A percentile compares a stretch with the other conserved stretches of the same genome.
These are phyloP conservation scores for Lecanicillium sp. DNA, from an alignment of 2,329 filamentous ascomycete genomes.

Conservation along the genomic window DNA sequence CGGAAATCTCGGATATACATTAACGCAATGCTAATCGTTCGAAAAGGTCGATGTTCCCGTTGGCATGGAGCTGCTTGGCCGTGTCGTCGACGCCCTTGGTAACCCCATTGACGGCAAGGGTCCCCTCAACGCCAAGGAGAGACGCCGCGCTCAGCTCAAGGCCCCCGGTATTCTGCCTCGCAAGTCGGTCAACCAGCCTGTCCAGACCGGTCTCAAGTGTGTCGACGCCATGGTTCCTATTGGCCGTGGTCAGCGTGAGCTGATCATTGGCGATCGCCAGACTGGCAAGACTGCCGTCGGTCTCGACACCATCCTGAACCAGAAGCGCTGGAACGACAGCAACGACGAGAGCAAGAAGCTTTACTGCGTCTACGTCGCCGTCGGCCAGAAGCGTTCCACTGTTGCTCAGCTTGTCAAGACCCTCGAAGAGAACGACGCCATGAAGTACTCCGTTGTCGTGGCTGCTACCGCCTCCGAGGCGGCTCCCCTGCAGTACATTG, in stretches of 20 bases:
- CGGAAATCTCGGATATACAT: slow-evolving; percentile 2
- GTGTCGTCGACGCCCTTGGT: slow-evolving; percentile 96
- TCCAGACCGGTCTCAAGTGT: slow-evolving; percentile 99
- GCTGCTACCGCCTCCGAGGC: slow-evolving; percentile 97
- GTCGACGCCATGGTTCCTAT: slow-evolving; percentile 99
- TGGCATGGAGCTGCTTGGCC: slow-evolving; percentile 85
- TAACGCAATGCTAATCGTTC: not conserved
- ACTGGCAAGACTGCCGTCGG: slow-evolving; percentile 99
- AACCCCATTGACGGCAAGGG: slow-evolving; percentile 99
- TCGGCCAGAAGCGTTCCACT: slow-evolving; percentile 99
- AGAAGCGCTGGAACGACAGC: slow-evolving; percentile 92
- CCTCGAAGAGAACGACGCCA: slow-evolving; percentile 98
- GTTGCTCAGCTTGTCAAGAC: slow-evolving; percentile 99
- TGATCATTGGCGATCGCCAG: slow-evolving; percentile 99
- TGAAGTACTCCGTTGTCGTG: slow-evolving; percentile 95
- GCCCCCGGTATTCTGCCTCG: slow-evolving; percentile 97
- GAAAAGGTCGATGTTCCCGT: slow-evolving; percentile 90
- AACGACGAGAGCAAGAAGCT: slow-evolving; percentile 96
- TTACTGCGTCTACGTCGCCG: slow-evolving; percentile 98
- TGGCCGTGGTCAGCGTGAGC: slow-evolving; percentile 99
- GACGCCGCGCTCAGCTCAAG: slow-evolving; percentile 96
- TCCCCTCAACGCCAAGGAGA: slow-evolving; percentile 85
- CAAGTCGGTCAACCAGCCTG: slow-evolving; percentile 94
- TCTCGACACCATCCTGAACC: slow-evolving; percentile 97
- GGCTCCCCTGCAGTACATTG: slow-evolving; percentile 87